These are phyloP conservation scores for Teunomyces kruisii DNA, from an alignment of 805 yeast genomes.

Conservation along the genomic window DNA sequence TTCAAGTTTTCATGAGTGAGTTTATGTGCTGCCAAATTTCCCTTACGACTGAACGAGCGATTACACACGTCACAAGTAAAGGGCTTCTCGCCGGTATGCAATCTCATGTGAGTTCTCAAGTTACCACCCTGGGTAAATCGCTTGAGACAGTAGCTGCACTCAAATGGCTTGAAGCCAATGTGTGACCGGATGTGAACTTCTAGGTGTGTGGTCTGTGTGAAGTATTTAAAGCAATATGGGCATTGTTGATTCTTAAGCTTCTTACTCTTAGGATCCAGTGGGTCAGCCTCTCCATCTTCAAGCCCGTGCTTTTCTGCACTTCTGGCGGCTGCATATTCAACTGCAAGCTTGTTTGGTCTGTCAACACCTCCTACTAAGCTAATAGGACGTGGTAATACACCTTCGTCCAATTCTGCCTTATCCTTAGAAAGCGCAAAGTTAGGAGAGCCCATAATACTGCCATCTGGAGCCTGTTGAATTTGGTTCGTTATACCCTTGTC, in stretches of 20 bases:
- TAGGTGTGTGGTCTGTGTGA: constrained; percentile 87
- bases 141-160: constrained; percentile 76
- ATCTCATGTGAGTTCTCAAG: constrained; percentile 76
- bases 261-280: constrained; percentile 17
- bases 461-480: constrained; percentile 66
- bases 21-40: constrained; percentile 85
- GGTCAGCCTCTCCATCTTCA: constrained; percentile 20
- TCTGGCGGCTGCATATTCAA: constrained; percentile 11
- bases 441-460: constrained; percentile 56
- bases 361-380: constrained; percentile 81
- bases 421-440: constrained; percentile 11
- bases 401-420: constrained; percentile 28
- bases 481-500: constrained; percentile 70
- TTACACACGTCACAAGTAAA: constrained; percentile 76
- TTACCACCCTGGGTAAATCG: constrained; percentile 90
- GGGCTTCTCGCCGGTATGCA: constrained; percentile 93
- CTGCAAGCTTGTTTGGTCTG: constrained; percentile 44
- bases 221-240: constrained; percentile 73
- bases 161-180: constrained; percentile 82
- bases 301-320: constrained; percentile 10
- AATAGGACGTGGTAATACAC: constrained; percentile 53
- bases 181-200: constrained; percentile 89
- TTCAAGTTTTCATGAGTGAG: constrained; percentile 77
- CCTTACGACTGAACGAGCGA: constrained; percentile 81
- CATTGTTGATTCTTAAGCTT: constrained; percentile 62